Base-by-base conservation (phyloP, 768 basidiomycete genomes). In the Suillus cothurnatus region DNA sequence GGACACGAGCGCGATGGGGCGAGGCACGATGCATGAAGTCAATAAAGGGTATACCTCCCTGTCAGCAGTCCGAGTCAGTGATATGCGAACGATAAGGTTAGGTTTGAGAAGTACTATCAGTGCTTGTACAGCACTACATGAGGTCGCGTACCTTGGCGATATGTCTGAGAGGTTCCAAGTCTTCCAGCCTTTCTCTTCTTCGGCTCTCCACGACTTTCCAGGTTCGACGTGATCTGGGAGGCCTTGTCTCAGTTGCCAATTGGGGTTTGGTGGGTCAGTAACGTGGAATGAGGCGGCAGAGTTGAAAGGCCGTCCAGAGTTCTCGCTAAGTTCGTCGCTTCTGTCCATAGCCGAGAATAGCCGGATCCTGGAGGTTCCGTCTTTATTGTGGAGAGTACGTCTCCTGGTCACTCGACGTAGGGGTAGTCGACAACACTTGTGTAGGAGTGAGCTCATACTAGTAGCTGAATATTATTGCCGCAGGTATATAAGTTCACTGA, bases 1-100 rank as follows among this genome's bases (percentile, higher is more conserved):
- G 15, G 88, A 89, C 43, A 91, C 83, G 66, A 91, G 83, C 2
- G 87, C 90, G 60, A 91, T 84, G 15, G 90, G 90, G 45, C 91
- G 82, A 23, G 89, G 91, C 15, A 86, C 73, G 63, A 90, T 81
- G 11, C 84, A 84, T 61, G 84, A 86, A 12, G 84, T 86, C 69
- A 90, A 69, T 63, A 90, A 70, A 32, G 77, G 78, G 73, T 89
- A 88, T 62, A 79, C 70, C 63, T 73, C 69, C 53, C 78, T 78
- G 65, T 41, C 49, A 43, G 52, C 61, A 68, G 45, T 36, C 31
- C 66, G 61, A 74, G 75, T 75, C 64, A 70, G 71, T 70, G 28
- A 66, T 61, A 64, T 70, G 67, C 69, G 31, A 50, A 1, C n/a
- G 64, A 65, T 61, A 70, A 70, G 43, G 68, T 64, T 67, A 60